Evolutionary conservation across 495 filamentous ascomycete genomes (phyloP).

Genomic region (Physcia stellaris): DNA sequence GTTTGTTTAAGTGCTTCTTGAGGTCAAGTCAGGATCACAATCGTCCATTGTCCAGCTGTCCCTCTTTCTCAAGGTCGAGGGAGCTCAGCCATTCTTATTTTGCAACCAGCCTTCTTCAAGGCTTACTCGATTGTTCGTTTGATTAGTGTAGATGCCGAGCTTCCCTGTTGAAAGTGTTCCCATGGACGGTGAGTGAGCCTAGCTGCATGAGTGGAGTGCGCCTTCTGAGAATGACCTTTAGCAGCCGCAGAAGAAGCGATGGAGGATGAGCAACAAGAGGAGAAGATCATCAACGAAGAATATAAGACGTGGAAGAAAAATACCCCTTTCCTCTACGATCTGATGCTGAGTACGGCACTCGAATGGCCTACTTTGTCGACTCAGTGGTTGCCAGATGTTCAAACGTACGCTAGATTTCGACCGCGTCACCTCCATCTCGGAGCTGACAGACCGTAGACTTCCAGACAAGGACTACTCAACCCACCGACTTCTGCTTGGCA

Average conservation of each 20-base stretch:
- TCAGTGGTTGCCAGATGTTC: slow-evolving; percentile 96
- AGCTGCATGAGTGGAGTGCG: too few species aligned
- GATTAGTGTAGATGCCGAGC: too few species aligned
- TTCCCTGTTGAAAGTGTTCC: too few species aligned
- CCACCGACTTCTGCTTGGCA: slow-evolving; percentile 85
- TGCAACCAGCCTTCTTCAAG: too few species aligned
- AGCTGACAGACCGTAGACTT: slow-evolving; percentile 31
- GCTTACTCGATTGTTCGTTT: too few species aligned
- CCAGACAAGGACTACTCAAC: slow-evolving; percentile 76
- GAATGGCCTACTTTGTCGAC: slow-evolving; percentile 97
- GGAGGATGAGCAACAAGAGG: slow-evolving; percentile 59
- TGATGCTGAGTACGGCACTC: slow-evolving; percentile 84
- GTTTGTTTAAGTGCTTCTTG: too few species aligned
- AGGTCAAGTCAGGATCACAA: too few species aligned
- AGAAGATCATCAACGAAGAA: slow-evolving; percentile 94
- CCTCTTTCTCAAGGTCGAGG: too few species aligned
- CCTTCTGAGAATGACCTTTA: too few species aligned
- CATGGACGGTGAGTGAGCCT: too few species aligned
- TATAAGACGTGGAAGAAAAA: slow-evolving; percentile 99
- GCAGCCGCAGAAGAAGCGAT: slow-evolving; percentile 31
- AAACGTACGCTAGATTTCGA: slow-evolving; percentile 41
- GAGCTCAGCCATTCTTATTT: too few species aligned
- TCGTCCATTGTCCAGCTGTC: too few species aligned
- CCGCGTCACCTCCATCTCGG: background rate
- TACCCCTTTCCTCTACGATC: slow-evolving; percentile 92